Conservation (phyloP, 495 filamentous ascomycete genomes). For the Xylaria cubensis region DNA sequence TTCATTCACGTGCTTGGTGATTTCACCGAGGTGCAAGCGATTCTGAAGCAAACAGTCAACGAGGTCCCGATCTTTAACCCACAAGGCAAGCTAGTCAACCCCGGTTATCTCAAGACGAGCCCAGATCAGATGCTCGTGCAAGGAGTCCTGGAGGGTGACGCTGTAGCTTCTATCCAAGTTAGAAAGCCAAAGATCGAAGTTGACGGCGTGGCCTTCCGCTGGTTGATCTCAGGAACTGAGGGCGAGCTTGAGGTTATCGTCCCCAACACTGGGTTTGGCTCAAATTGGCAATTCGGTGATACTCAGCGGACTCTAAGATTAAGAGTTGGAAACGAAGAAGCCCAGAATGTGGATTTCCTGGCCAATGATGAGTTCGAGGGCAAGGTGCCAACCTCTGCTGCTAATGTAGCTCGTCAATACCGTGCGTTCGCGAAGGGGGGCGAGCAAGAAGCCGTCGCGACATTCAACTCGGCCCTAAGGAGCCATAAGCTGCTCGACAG, state of each 20-base stretch:
- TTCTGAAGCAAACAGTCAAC: constrained; percentile 41
- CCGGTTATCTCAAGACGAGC: constrained; percentile 16
- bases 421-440: constrained; percentile 45
- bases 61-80: not conserved
- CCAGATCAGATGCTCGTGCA: constrained; percentile 55
- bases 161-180: constrained; percentile 44
- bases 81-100: constrained; percentile 1
- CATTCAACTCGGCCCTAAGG: constrained; percentile 29
- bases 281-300: constrained; percentile 3
- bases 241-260: constrained; percentile 52
- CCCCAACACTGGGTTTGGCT: not conserved
- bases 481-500: constrained; percentile 28
- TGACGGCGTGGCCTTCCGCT: constrained; percentile 42
- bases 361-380: constrained; percentile 22
- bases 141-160: constrained; percentile 47
- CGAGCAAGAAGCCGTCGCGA: constrained; percentile 22
- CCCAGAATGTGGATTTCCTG: constrained; percentile 13
- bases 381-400: constrained; percentile 32
- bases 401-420: constrained; percentile 37
- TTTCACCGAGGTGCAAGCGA: constrained; percentile 39
- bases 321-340: not conserved
- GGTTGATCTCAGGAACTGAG: constrained; percentile 54
- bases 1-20: constrained; percentile 49
- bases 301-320: not conserved
- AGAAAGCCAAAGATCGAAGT: constrained; percentile 41